Percentiles rank a stretch among this genome's conserved stretches.
phyloP scores from a whole-genome alignment of 495 filamentous ascomycete species.

The Talaromyces borbonicus region DNA sequence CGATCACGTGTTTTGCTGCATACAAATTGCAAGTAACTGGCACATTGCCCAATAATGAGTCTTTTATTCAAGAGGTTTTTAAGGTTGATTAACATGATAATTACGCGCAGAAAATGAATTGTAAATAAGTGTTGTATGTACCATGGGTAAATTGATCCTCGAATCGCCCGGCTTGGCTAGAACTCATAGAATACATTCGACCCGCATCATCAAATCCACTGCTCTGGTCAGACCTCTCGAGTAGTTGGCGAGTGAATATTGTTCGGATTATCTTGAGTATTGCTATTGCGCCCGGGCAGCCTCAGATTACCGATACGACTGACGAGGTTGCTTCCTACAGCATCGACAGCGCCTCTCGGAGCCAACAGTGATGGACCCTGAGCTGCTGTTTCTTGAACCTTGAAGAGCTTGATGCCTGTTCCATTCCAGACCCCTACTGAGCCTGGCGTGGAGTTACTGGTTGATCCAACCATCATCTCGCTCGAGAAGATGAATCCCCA shows the following conservation, averaged over 20 bases:
- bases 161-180: not conserved
- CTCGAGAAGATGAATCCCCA: constrained; percentile 93
- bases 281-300: constrained; percentile 33
- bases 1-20: no score
- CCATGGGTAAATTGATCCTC: no score
- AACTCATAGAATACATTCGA: not conserved
- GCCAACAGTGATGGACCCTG: constrained; percentile 72
- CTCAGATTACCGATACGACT: constrained; percentile 74
- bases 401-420: constrained; percentile 78
- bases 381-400: constrained; percentile 72
- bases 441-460: constrained; percentile 45
- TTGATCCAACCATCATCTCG: constrained; percentile 73
- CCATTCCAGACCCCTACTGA: constrained; percentile 95
- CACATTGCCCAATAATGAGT: no score
- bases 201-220: not conserved
- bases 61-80: no score
- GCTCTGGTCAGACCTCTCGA: constrained; percentile 25
- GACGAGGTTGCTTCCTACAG: constrained; percentile 86
- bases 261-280: constrained; percentile 21
- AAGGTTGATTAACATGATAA: no score
- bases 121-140: no score
- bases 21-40: no score
- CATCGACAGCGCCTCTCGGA: constrained; percentile 88
- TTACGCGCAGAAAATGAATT: no score
- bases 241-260: constrained; percentile 23